Percentiles rank a stretch among this genome's conserved stretches.
Evolutionary conservation across 768 basidiomycete species (phyloP).

Genomic region (Termitomyces titanicus): DNA sequence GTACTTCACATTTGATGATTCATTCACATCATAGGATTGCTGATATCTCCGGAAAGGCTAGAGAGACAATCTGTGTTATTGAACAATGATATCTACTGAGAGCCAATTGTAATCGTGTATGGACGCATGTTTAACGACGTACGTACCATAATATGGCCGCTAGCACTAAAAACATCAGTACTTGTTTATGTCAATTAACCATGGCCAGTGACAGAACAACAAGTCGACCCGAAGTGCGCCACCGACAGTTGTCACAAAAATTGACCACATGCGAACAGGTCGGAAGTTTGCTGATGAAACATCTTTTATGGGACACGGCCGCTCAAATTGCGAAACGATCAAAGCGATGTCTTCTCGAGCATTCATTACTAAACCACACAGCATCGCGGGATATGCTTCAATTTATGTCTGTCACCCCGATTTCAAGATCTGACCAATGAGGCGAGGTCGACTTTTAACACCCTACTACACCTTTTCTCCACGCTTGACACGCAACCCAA

Average conservation of each 20-base stretch:
- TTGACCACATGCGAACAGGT: conserved; percentile 54
- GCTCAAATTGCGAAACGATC: conserved; percentile 48
- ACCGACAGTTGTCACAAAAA: conserved; percentile 48
- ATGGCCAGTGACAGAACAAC: conserved; percentile 15
- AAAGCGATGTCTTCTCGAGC: conserved; percentile 69
- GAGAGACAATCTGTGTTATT: too few species aligned
- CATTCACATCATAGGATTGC: background rate
- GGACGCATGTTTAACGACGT: background rate
- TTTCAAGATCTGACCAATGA: background rate
- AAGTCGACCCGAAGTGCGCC: conserved; percentile 37
- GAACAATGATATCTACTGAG: too few species aligned
- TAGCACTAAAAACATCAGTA: background rate
- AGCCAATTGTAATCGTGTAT: too few species aligned
- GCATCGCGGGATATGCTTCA: conserved; percentile 22
- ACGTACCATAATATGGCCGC: background rate
- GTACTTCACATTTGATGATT: background rate
- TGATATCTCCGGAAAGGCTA: background rate
- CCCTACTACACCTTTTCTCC: background rate
- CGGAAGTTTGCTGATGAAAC: conserved; percentile 19
- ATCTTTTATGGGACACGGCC: conserved; percentile 23
- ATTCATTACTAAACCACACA: conserved; percentile 59
- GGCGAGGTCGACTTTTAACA: background rate
- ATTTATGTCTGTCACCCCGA: background rate
- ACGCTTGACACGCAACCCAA: conserved; percentile 13
- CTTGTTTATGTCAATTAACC: background rate